Evolutionary conservation across 202 grass and related monocot genomes (phyloP).

Genomic region (Saccharum hybrid): DNA sequence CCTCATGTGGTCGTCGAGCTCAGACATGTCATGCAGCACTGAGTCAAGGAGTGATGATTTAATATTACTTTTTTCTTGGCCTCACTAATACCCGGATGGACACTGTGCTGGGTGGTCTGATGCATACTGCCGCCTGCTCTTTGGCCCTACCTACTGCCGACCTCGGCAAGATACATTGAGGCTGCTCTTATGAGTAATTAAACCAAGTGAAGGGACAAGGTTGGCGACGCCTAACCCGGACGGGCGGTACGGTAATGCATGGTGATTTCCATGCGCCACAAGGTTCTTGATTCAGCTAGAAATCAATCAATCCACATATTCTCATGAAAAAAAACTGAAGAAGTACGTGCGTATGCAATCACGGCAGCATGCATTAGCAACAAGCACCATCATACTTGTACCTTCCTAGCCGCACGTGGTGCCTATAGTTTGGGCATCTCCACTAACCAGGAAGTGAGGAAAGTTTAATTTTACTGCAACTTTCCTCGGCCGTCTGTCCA

Average conservation of each 20-base stretch:
- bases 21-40: no score
- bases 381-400: background rate
- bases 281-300: background rate
- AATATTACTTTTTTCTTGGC: no score
- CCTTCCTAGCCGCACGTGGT: background rate
- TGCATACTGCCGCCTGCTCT: no score
- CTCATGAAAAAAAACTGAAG: background rate
- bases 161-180: no score
- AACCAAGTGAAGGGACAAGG: background rate
- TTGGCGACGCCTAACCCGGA: background rate
- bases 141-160: no score
- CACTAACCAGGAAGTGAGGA: background rate
- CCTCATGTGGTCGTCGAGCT: no score
- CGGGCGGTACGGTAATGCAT: background rate
- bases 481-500: background rate
- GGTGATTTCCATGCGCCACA: background rate
- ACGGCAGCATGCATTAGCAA: slow-evolving; percentile 19
- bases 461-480: slow-evolving; percentile 5
- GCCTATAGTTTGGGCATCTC: background rate
- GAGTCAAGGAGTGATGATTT: no score
- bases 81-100: no score
- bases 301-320: background rate
- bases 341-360: slow-evolving; percentile 1
- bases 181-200: background rate
- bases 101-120: no score